Evolutionary conservation across 2,329 filamentous ascomycete species (phyloP).

Genomic region (Reticulascus tulasneorum): DNA sequence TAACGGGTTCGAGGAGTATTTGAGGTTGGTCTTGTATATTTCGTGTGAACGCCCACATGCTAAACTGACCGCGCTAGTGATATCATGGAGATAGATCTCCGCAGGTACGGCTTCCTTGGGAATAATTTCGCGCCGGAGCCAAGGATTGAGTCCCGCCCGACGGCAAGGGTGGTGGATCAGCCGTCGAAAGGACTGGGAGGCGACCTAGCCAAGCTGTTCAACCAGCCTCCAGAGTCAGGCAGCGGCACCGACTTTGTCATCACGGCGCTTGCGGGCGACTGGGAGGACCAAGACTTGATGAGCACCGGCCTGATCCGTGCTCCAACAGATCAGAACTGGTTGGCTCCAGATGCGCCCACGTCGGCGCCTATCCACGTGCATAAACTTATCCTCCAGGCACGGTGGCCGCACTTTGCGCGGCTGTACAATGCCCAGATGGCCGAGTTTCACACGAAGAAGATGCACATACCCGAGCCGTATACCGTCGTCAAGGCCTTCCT

Average conservation of each 20-base stretch:
- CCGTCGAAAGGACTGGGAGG: conserved; percentile 70
- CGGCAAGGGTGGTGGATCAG: conserved; percentile 46
- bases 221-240: conserved; percentile 76
- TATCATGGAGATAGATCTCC: conserved; percentile 88
- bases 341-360: conserved; percentile 58
- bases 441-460: conserved; percentile 93
- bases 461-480: conserved; percentile 97
- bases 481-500: conserved; percentile 90
- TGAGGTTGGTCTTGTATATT: conserved; percentile 62
- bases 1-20: conserved; percentile 79
- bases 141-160: conserved; percentile 44
- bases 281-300: conserved; percentile 62
- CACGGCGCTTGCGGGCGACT: conserved; percentile 79
- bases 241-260: conserved; percentile 89
- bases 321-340: conserved; percentile 49
- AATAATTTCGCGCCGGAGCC: conserved; percentile 63
- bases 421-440: conserved; percentile 93
- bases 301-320: conserved; percentile 45
- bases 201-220: conserved; percentile 83
- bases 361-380: conserved; percentile 91
- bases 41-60: too few relatives aligned
- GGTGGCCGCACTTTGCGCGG: conserved; percentile 94
- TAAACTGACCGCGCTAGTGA: too few relatives aligned
- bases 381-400: conserved; percentile 86
- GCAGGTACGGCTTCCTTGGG: conserved; percentile 85